Percentiles rank a stretch among this genome's conserved stretches.
These are phyloP conservation scores for Elaeis guineensis DNA, from an alignment of 176 grass and related monocot genomes.

Conservation along the genomic window DNA sequence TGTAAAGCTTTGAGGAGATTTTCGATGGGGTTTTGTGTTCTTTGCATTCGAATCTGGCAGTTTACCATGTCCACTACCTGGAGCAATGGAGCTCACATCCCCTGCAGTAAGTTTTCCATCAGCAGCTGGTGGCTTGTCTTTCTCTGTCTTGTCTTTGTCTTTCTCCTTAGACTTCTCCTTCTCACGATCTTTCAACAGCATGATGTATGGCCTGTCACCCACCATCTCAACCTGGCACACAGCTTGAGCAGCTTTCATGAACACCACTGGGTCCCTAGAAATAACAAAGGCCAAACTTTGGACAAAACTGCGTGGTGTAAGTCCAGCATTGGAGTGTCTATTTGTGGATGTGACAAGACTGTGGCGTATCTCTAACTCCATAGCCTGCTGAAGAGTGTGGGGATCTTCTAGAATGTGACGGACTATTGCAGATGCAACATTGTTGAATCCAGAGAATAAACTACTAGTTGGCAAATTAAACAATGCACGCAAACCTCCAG, in stretches of 20 bases:
- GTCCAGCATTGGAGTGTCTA: conserved; percentile 72
- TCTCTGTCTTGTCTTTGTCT: conserved; percentile 76
- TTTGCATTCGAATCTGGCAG: conserved; percentile 49
- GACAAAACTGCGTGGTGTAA: conserved; percentile 80
- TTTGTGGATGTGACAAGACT: conserved; percentile 74
- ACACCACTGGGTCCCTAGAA: conserved; percentile 72
- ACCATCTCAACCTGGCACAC: conserved; percentile 97
- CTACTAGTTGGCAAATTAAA: conserved; percentile 66
- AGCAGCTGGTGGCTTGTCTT: conserved; percentile 41
- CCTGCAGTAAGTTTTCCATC: conserved; percentile 35
- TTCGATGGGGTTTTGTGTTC: conserved; percentile 69
- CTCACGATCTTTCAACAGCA: conserved; percentile 83
- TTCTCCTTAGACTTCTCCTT: conserved; percentile 86
- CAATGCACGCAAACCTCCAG: conserved; percentile 66
- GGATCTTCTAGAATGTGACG: conserved; percentile 98
- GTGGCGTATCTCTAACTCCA: conserved; percentile 98
- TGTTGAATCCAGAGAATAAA: conserved; percentile 96
- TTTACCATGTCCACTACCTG: conserved; percentile 47
- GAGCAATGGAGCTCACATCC: conserved; percentile 25
- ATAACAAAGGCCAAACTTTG: conserved; percentile 87
- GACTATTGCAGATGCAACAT: conserved; percentile 76
- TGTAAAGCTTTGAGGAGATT: conserved; percentile 81
- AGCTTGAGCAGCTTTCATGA: conserved; percentile 87
- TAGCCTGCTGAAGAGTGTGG: conserved; percentile 96
- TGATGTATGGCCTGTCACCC: conserved; percentile 79